Evolutionary conservation across 805 yeast species (phyloP).

Genomic region (Suhomyces tanzawaensis): DNA sequence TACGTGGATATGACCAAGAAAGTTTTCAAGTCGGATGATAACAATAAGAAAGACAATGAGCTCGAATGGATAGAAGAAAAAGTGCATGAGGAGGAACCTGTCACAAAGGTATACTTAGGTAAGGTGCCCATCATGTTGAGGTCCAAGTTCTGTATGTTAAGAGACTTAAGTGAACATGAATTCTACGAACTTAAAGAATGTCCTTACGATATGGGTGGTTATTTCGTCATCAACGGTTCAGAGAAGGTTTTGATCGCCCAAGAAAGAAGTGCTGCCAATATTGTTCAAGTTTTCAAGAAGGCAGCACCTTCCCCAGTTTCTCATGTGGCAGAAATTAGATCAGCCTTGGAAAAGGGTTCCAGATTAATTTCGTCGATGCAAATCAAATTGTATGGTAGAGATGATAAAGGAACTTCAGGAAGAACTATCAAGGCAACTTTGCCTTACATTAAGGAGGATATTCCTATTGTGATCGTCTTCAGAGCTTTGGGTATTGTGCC

Average conservation of each 20-base stretch:
- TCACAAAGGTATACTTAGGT: slow-evolving; percentile 81
- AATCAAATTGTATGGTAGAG: slow-evolving; percentile 85
- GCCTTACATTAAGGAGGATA: slow-evolving; percentile 94
- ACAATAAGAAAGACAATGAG: slow-evolving; percentile 45
- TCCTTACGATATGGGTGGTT: slow-evolving; percentile 99
- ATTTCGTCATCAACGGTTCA: slow-evolving; percentile 96
- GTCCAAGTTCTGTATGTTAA: slow-evolving; percentile 91
- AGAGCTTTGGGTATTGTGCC: slow-evolving; percentile 98
- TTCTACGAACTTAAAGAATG: slow-evolving; percentile 95
- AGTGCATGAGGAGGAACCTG: slow-evolving; percentile 57
- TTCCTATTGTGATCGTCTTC: slow-evolving; percentile 95
- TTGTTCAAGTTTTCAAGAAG: slow-evolving; percentile 96
- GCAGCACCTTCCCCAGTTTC: slow-evolving; percentile 97
- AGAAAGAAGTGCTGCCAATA: slow-evolving; percentile 97
- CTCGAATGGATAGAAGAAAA: slow-evolving; percentile 53
- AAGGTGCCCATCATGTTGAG: slow-evolving; percentile 97
- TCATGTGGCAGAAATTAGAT: slow-evolving; percentile 93
- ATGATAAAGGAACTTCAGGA: slow-evolving; percentile 62
- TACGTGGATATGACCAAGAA: slow-evolving; percentile 94
- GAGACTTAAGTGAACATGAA: slow-evolving; percentile 88
- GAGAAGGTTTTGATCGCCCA: slow-evolving; percentile 98
- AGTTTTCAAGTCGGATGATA: slow-evolving; percentile 80
- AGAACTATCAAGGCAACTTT: slow-evolving; percentile 92
- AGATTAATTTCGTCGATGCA: slow-evolving; percentile 92
- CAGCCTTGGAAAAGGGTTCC: slow-evolving; percentile 96